Base-by-base conservation (phyloP, 2,329 filamentous ascomycete genomes). In the Elsinoe australis region DNA sequence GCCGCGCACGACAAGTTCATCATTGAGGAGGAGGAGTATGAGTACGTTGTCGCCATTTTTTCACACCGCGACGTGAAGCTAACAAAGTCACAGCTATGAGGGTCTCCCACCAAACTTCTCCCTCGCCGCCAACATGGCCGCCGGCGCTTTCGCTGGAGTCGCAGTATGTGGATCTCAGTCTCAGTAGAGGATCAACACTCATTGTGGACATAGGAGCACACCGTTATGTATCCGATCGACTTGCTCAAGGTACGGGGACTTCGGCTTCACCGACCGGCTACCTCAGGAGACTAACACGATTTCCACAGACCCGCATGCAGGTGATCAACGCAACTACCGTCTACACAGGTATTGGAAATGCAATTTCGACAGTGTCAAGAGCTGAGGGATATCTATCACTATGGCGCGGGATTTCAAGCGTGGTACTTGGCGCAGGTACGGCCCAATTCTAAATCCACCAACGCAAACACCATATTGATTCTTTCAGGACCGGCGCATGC, bases 201-300 rank as follows among this genome's bases (percentile, higher is more conserved):
- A 50, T 38, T 34, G 29, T 15, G 21, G 10, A 12, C 52, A 45
- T 58, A 95, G 89, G 90, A 96, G 72, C 90, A 96, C 69, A 94
- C 90, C 51, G 89, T 95, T 61, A 96, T 98, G 92, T 98, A 98
- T 65, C 92, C 92, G 15, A 85, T 98, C 63, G 92, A 98, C 71
- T 80, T 94, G 58, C 85, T 98, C 64, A 98, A 98, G 84, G 92
- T 95, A 66, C 55, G 72, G 61, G 46, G 39, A 12, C 21, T n/a
- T 12, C 39, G 33, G 17, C 31, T 19, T 17, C n/a, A 26, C 24
- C 14, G 26, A 15, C 12, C 26, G 44, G 47, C 47, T 45, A 47
- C 24, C 5, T 29, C 26, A 34, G 44, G n/a, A 14, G 14, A 29
- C 31, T 47, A 15, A 47, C 19, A 35, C 10, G 4, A 26, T 22